Conservation (phyloP, 306 rosid species). For the Arachis stenosperma region DNA sequence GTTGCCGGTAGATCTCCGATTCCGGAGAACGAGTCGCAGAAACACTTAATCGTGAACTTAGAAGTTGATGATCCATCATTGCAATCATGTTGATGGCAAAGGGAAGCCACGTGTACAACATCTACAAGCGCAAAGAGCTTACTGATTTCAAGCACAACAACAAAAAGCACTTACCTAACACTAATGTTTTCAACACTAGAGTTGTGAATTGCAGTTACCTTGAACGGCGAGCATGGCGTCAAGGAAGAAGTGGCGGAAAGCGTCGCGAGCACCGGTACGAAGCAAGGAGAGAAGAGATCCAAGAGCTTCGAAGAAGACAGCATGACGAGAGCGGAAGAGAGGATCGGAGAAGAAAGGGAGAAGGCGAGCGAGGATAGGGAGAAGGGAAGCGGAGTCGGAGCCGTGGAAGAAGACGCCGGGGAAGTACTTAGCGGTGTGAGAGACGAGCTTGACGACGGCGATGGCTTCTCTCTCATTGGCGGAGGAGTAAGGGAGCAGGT, state of each 20-base stretch:
- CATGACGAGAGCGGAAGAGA: constrained; percentile 66
- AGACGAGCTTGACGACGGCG: constrained; percentile 75
- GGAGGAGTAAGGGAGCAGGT: constrained; percentile 66
- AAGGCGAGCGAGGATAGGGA: constrained; percentile 71
- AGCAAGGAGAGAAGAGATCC: constrained; percentile 78
- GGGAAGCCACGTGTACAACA: constrained; percentile 60
- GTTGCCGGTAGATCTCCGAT: constrained; percentile 65
- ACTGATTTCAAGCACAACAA: neutral
- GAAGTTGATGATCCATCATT: constrained; percentile 40
- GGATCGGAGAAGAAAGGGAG: constrained; percentile 85
- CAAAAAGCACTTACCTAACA: constrained; percentile 1
- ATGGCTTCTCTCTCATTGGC: constrained; percentile 70
- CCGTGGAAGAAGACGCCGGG: constrained; percentile 85
- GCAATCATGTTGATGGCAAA: constrained; percentile 41
- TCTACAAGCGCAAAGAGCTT: constrained; percentile 54
- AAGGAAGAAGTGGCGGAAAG: constrained; percentile 67
- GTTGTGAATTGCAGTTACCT: constrained; percentile 49
- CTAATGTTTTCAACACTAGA: neutral
- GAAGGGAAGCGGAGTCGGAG: constrained; percentile 50
- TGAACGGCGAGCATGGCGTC: constrained; percentile 72
- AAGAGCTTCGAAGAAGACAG: constrained; percentile 68
- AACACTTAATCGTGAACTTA: constrained; percentile 64
- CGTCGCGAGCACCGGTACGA: constrained; percentile 72
- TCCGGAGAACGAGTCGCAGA: constrained; percentile 56
- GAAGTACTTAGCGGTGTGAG: constrained; percentile 65